Base-by-base conservation (phyloP, 331 rosid genomes). In the Spiraea crenata region DNA sequence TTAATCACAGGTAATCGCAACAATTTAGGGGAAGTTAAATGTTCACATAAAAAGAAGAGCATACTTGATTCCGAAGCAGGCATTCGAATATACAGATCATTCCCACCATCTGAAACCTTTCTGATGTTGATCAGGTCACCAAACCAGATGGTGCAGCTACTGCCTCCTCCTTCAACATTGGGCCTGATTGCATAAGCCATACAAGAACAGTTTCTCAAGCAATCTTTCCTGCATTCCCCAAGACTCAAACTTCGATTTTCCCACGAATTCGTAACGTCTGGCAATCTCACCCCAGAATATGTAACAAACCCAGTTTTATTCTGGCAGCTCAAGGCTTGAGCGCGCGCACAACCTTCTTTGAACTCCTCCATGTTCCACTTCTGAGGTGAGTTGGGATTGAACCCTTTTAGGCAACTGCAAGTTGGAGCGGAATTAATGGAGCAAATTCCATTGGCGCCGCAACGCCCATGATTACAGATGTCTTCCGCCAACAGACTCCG, bases 91-190 rank as follows among this genome's bases (percentile, higher is more conserved):
- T 65, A 87, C 8, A 84, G 31, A 65, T 77, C 70, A 54, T 80
- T 69, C 0, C 90, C 90, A 42, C 54, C 54, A 44, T 5, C 39
- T 1, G 37, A 42, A 55, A 57, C 9, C 45, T 69, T 57, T 74
- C 71, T 79, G 9, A 75, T 14, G 60, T 84, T 82, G 20, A 70
- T 0, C 37, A 90, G 76, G 42, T 81, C 78, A 31, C 86, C 87
- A 78, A 82, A 75, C 97, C 97, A 90, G 75, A 81, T 50, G 15
- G 82, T 89, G 60, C 97, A 90, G 20, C 89, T 90, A 79, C 75
- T 85, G 11, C 87, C 87, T 54, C 56, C 41, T 42, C 81, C 83
- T 6, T 73, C 65, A 17, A 69, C 52, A 61, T 75, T 71, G 7
- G 80, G 54, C 71, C 83, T 86, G 0, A 34, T 7, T 8, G 88